Evolutionary conservation across 2,329 filamentous ascomycete species (phyloP).

Genomic region (Arachnomyces sp.): DNA sequence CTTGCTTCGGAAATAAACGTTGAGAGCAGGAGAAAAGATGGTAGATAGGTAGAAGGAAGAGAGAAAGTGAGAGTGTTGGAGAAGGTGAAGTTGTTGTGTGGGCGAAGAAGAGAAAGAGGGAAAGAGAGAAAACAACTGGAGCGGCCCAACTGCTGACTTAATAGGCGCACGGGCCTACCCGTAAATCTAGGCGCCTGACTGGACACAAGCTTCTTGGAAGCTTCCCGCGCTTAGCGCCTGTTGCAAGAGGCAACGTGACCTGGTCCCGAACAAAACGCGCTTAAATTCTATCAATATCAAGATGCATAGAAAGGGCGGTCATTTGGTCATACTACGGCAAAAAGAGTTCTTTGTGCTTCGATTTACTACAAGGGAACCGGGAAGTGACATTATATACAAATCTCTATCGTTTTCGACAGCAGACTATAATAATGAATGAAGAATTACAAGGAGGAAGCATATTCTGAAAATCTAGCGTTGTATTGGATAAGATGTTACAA

Average conservation of each 20-base stretch:
- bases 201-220: no score
- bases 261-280: constrained; percentile 13
- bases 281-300: no score
- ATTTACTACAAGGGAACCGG: no score
- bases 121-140: constrained; percentile 18
- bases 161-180: no score
- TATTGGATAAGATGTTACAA: not conserved
- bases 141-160: constrained; percentile 3
- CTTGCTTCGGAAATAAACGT: constrained; percentile 10
- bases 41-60: constrained; percentile 8
- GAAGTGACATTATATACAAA: no score
- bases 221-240: constrained; percentile 8
- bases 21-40: constrained; percentile 6
- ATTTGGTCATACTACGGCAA: not conserved
- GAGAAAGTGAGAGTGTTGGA: constrained; percentile 10
- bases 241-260: constrained; percentile 32
- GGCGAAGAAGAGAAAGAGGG: constrained; percentile 25
- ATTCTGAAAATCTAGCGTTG: no score
- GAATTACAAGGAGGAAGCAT: no score
- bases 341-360: not conserved
- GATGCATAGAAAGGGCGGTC: not conserved
- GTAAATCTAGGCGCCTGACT: no score
- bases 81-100: constrained; percentile 14
- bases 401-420: no score
- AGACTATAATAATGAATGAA: no score